phyloP scores from a whole-genome alignment of 192 early-diverging fungal species.

The Coemansia sp. region DNA sequence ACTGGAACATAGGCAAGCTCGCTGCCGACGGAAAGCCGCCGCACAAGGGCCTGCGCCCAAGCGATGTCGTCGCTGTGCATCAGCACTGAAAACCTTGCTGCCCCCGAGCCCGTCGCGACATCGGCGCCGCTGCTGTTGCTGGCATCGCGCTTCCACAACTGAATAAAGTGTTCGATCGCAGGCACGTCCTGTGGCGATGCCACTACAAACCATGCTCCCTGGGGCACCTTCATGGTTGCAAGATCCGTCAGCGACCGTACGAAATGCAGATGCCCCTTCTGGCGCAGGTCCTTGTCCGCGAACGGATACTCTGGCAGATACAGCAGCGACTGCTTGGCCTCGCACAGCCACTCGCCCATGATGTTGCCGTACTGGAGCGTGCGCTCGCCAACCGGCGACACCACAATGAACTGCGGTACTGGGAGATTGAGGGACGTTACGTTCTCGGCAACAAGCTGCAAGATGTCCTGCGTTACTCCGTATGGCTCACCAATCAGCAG shows the following conservation, averaged over 20 bases:
- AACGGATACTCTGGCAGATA: slow-evolving; percentile 64
- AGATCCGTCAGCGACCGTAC: slow-evolving; percentile 37
- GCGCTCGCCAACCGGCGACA: slow-evolving; percentile 73
- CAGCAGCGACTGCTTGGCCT: slow-evolving; percentile 61
- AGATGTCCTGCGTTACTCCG: slow-evolving; percentile 74
- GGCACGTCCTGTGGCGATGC: slow-evolving; percentile 36
- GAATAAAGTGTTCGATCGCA: slow-evolving; percentile 38
- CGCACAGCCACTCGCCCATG: slow-evolving; percentile 81
- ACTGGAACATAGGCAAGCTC: slow-evolving; percentile 44
- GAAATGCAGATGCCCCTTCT: slow-evolving; percentile 51
- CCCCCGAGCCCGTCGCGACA: slow-evolving; percentile 34
- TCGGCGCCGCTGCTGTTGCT: slow-evolving; percentile 37
- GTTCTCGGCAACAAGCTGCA: slow-evolving; percentile 61
- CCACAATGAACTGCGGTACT: slow-evolving; percentile 65
- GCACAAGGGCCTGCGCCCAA: slow-evolving; percentile 38
- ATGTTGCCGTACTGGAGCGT: slow-evolving; percentile 80
- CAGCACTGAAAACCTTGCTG: slow-evolving; percentile 35
- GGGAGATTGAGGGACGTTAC: slow-evolving; percentile 59
- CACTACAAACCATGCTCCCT: slow-evolving; percentile 51
- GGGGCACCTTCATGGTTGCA: slow-evolving; percentile 29
- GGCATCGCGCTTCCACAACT: slow-evolving; percentile 45
- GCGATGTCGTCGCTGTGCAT: slow-evolving; percentile 47
- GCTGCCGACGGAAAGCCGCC: slow-evolving; percentile 20
- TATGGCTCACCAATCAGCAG: slow-evolving; percentile 66
- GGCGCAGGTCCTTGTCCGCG: slow-evolving; percentile 51